Evolutionary conservation across 257 asterid genomes (phyloP).

Genomic region (Leonotis leonurus): DNA sequence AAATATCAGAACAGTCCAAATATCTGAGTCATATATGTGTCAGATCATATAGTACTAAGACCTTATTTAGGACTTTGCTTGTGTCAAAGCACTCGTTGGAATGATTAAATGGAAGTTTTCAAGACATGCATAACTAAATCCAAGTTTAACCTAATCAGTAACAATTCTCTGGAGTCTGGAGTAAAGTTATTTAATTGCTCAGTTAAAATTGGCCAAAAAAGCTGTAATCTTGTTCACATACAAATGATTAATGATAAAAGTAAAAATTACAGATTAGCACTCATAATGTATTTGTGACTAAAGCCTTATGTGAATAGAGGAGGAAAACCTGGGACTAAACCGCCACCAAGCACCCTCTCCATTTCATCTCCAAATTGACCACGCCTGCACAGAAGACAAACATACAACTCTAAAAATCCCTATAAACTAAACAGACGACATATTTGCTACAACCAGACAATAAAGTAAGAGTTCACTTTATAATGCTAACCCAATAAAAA

Average conservation of each 20-base stretch:
- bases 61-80: not conserved
- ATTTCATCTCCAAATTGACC: conserved; percentile 92
- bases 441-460: not conserved
- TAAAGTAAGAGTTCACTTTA: not conserved
- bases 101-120: not conserved
- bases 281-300: not conserved
- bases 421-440: not conserved
- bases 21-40: not conserved
- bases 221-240: not conserved
- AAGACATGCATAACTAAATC: not conserved
- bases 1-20: not conserved
- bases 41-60: not conserved
- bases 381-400: conserved; percentile 38
- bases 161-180: not conserved
- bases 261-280: not conserved
- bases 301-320: not conserved
- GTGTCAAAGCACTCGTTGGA: not conserved
- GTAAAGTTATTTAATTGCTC: not conserved
- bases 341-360: conserved; percentile 97
- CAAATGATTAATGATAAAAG: not conserved
- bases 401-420: not conserved
- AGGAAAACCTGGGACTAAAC: conserved; percentile 79
- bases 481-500: not conserved
- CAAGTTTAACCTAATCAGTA: not conserved
- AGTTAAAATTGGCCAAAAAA: not conserved